Percentiles rank a stretch among this genome's conserved stretches.
These are phyloP conservation scores for Globisporangium barbulae DNA, from an alignment of 352 stramenopile species.

Conservation along the genomic window DNA sequence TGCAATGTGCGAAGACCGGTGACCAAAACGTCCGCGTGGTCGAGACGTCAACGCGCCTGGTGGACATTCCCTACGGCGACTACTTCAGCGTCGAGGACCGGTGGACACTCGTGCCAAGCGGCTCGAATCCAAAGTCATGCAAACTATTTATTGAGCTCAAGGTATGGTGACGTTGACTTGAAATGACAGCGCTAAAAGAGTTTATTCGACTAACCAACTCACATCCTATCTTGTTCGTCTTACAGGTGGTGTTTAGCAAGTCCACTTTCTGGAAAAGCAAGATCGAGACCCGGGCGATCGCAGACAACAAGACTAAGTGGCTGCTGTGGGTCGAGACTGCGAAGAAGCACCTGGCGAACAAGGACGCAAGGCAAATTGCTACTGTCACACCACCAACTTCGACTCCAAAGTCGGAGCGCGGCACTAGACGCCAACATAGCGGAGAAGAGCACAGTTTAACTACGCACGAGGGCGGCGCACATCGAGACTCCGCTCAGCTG, in stretches of 20 bases:
- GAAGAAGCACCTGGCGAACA: constrained; percentile 37
- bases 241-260: constrained; percentile 72
- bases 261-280: constrained; percentile 83
- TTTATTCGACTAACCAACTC: neutral
- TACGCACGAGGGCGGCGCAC: neutral
- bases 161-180: constrained; percentile 17
- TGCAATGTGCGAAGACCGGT: constrained; percentile 58
- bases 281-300: constrained; percentile 70
- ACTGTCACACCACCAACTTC: neutral
- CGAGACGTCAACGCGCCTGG: constrained; percentile 73
- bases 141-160: constrained; percentile 78
- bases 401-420: neutral
- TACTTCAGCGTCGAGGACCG: constrained; percentile 86
- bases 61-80: constrained; percentile 85
- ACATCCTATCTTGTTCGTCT: neutral
- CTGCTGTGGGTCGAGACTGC: constrained; percentile 64
- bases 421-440: neutral
- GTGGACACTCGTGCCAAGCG: constrained; percentile 63
- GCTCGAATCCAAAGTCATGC: constrained; percentile 39
- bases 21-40: constrained; percentile 46
- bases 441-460: neutral
- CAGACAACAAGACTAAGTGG: constrained; percentile 76
- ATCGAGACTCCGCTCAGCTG: neutral
- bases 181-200: neutral
- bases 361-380: neutral